Conservation (phyloP, 805 yeast genomes). For the Ogataea siamensis region DNA sequence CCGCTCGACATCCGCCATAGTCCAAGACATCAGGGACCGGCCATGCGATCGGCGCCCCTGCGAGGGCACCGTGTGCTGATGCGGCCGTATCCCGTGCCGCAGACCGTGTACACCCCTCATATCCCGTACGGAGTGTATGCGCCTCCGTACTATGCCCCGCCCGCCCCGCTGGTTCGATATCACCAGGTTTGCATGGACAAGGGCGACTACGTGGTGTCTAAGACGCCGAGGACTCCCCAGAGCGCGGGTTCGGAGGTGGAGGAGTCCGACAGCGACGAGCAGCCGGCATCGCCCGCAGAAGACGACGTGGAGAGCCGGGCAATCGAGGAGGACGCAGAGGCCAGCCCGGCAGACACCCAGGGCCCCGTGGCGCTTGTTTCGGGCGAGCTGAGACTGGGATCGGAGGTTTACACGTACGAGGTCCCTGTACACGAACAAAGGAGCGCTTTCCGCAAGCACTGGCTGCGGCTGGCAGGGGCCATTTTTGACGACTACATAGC, state of each 20-base stretch:
- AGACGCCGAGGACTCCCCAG: slow-evolving; percentile 5
- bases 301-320: slow-evolving; percentile 24
- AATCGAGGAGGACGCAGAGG: slow-evolving; percentile 25
- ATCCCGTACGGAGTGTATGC: too few species aligned
- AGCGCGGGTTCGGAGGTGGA: neutral
- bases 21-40: slow-evolving; percentile 8
- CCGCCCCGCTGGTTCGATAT: slow-evolving; percentile 4
- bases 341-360: slow-evolving; percentile 6
- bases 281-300: slow-evolving; percentile 6
- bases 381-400: slow-evolving; percentile 23
- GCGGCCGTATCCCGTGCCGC: slow-evolving; percentile 6
- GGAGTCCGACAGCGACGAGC: slow-evolving; percentile 3
- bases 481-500: slow-evolving; percentile 24
- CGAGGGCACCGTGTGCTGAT: slow-evolving; percentile 6
- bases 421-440: slow-evolving; percentile 16
- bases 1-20: slow-evolving; percentile 18
- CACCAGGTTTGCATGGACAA: slow-evolving; percentile 9
- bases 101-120: slow-evolving; percentile 3
- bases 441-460: slow-evolving; percentile 19
- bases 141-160: slow-evolving; percentile 2
- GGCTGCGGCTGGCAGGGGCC: slow-evolving; percentile 20
- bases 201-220: slow-evolving; percentile 10
- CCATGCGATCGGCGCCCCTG: slow-evolving; percentile 18
- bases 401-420: slow-evolving; percentile 22
- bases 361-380: slow-evolving; percentile 5